Evolutionary conservation across 1,284 basidiomycete species (phyloP), one percentile per base, ranked within the genome.

Genomic region (Cutaneotrichosporon sp.): DNA sequence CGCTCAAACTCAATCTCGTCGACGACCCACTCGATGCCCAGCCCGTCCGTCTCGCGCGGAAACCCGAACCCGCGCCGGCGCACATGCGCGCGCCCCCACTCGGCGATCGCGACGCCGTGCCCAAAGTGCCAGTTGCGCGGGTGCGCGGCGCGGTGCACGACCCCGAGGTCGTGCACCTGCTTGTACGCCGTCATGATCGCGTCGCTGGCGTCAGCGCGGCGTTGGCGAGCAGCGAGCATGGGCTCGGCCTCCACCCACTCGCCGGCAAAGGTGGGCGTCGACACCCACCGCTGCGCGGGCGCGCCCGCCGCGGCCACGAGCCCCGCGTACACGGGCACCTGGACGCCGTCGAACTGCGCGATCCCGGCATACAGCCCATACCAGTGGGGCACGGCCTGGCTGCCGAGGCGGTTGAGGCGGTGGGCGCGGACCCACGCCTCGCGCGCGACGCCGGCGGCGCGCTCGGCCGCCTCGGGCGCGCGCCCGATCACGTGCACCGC

Each of bases 1-100:
- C 13, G 10, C 29, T 53, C 51, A 33, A 53, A 53, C 51, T 36
- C 34, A 13, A 38, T 38, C 33, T 38, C 51, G 24, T 53, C 34
- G 6, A 36, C n/a, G 31, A 53, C 31, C 20, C 51, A 53, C 20
- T 24, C 51, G 34, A 33, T 8, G 18, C 34, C 38, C 13, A 36
- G 16, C 18, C 38, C 31, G 10, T 53, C 51, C 20, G 33, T 34
- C 22, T 25, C 16, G 22, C 20, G 33, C 20, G 24, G 51, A 22
- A 53, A 10, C 18, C 34, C 51, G 22, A 38, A 38, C 34, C 51
- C 51, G 51, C 51, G 33, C 18, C 34, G 20, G 10, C 33, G 33
- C 9, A 53, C 34, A 5, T 18, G 34, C n/a, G 51, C 51, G 4
- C 22, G 34, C 11, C 51, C 51, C 22, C 34, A 53, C 4, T 53